These are phyloP conservation scores for Saccharomycopsis guyanensis DNA, from an alignment of 805 yeast species.

Conservation along the genomic window DNA sequence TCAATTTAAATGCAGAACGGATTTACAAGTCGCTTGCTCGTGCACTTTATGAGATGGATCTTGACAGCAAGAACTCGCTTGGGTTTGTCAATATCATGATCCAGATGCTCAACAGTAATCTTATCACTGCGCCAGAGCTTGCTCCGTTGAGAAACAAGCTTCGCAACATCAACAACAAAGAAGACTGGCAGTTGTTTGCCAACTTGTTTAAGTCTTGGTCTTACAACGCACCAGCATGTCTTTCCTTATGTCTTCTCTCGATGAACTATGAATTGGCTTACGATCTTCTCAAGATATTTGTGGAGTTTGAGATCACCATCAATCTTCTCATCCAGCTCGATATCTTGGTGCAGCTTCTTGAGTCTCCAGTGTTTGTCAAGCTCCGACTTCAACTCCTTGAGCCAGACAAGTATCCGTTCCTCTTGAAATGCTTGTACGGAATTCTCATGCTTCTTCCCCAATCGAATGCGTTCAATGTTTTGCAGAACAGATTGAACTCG, in stretches of 20 bases:
- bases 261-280: slow-evolving; percentile 86
- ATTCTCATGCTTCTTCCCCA: slow-evolving; percentile 91
- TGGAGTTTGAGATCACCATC: slow-evolving; percentile 73
- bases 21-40: slow-evolving; percentile 75
- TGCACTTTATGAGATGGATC: slow-evolving; percentile 36
- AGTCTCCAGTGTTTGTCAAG: slow-evolving; percentile 86
- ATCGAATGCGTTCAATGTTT: slow-evolving; percentile 77
- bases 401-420: slow-evolving; percentile 71
- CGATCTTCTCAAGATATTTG: slow-evolving; percentile 70
- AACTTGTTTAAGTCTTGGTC: slow-evolving; percentile 86
- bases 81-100: slow-evolving; percentile 74
- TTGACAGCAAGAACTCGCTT: slow-evolving; percentile 39
- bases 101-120: slow-evolving; percentile 78
- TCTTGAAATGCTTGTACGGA: slow-evolving; percentile 86
- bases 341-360: slow-evolving; percentile 79
- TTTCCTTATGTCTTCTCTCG: slow-evolving; percentile 77
- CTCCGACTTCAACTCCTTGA: slow-evolving; percentile 82
- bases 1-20: slow-evolving; percentile 71
- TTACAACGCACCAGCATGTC: slow-evolving; percentile 79
- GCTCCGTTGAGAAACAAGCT: slow-evolving; percentile 60
- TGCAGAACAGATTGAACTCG: slow-evolving; percentile 67
- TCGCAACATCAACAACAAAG: slow-evolving; percentile 49
- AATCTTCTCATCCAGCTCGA: slow-evolving; percentile 81
- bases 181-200: slow-evolving; percentile 65
- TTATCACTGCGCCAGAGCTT: slow-evolving; percentile 81